Conservation (phyloP, 1,284 basidiomycete genomes). For the Kalmanozyma brasiliensis region DNA sequence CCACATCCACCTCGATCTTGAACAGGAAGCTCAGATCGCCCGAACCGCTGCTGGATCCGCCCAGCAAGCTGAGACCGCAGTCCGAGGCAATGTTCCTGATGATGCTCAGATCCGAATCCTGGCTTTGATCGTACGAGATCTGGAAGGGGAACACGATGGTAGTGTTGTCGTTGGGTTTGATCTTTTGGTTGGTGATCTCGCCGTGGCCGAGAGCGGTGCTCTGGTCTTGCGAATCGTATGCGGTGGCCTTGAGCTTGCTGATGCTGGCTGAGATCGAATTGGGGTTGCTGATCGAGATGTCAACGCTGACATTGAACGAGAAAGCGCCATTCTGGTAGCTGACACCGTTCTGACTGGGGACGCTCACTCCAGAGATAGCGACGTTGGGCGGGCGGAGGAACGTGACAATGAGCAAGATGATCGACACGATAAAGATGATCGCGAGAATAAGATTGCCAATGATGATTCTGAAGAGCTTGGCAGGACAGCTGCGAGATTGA, state of each 20-base stretch:
- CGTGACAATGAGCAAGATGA: constrained; percentile 59
- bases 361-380: constrained; percentile 44
- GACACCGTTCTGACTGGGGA: constrained; percentile 41
- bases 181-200: constrained; percentile 72
- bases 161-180: constrained; percentile 76
- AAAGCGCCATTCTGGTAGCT: constrained; percentile 46
- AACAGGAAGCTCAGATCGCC: constrained; percentile 46
- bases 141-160: constrained; percentile 84
- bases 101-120: constrained; percentile 75
- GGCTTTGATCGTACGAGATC: constrained; percentile 76
- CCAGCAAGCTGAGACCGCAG: constrained; percentile 72
- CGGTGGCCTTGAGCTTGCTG: constrained; percentile 52
- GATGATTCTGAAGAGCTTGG: constrained; percentile 57
- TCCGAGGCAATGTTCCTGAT: constrained; percentile 76
- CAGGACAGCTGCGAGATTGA: constrained; percentile 43
- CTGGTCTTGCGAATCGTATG: constrained; percentile 50
- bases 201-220: constrained; percentile 53
- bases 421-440: constrained; percentile 54
- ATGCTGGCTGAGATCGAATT: constrained; percentile 63
- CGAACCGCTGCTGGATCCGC: constrained; percentile 59
- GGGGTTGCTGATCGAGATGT: constrained; percentile 62
- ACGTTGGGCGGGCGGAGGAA: constrained; percentile 64
- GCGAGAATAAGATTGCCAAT: constrained; percentile 57
- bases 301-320: constrained; percentile 57
- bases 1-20: constrained; percentile 50